Percentiles rank a stretch among this genome's conserved stretches.
phyloP scores from a whole-genome alignment of 148 eudicot genomes.

The Polygonum aviculare region DNA sequence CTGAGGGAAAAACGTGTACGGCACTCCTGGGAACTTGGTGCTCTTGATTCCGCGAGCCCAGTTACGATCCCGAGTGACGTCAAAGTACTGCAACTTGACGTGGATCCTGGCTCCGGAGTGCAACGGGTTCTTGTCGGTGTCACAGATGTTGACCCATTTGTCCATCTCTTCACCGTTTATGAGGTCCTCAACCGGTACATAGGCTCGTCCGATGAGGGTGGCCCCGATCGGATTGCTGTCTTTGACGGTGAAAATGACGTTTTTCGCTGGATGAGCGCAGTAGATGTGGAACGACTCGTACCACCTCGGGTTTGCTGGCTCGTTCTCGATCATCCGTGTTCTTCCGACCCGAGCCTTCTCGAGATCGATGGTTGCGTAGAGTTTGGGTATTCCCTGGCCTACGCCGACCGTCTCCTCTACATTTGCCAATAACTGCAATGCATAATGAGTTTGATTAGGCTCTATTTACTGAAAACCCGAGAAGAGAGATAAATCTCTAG shows the following conservation, averaged over 20 bases:
- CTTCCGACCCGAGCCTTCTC: conserved; percentile 42
- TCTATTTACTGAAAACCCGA: neutral
- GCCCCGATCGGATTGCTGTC: conserved; percentile 35
- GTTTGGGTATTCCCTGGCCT: conserved; percentile 21
- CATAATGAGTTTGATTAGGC: neutral
- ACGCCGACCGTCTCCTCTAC: conserved; percentile 17
- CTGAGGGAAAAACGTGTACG: conserved; percentile 39
- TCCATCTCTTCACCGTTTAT: conserved; percentile 29
- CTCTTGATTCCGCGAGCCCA: conserved; percentile 40
- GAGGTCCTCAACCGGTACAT: conserved; percentile 30
- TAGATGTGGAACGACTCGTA: conserved; percentile 46
- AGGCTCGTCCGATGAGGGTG: conserved; percentile 36
- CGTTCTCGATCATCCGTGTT: conserved; percentile 26
- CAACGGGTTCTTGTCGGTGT: conserved; percentile 21
- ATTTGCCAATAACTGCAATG: conserved; percentile 12
- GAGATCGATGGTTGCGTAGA: conserved; percentile 38
- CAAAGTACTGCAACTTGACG: conserved; percentile 32
- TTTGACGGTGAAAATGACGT: conserved; percentile 37
- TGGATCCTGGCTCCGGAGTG: conserved; percentile 26
- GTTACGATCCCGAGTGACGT: conserved; percentile 25
- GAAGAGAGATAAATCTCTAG: neutral
- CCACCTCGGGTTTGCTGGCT: conserved; percentile 39
- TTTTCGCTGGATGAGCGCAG: conserved; percentile 33
- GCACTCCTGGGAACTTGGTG: conserved; percentile 39
- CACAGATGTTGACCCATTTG: conserved; percentile 31